These are phyloP conservation scores for Sporothrix pseudoabietina DNA, from an alignment of 2,329 filamentous ascomycete species.

Conservation along the genomic window DNA sequence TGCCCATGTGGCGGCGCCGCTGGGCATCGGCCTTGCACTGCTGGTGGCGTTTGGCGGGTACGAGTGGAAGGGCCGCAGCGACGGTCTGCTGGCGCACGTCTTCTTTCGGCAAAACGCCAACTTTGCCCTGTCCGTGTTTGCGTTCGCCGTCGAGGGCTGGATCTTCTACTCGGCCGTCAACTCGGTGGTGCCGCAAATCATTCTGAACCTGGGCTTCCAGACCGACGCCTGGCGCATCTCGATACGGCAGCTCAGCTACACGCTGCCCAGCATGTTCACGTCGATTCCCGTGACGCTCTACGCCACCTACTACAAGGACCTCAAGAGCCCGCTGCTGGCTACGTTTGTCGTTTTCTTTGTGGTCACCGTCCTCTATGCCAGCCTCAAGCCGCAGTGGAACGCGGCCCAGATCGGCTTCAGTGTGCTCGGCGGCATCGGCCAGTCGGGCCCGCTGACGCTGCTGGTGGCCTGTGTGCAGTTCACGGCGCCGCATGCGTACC, in stretches of 20 bases:
- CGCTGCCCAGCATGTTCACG: conserved; percentile 45
- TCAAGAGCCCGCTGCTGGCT: conserved; percentile 50
- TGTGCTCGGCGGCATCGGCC: conserved; percentile 52
- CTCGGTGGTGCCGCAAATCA: conserved; percentile 52
- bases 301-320: conserved; percentile 52
- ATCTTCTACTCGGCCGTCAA: conserved; percentile 60
- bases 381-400: conserved; percentile 49
- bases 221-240: conserved; percentile 51
- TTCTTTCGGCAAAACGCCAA: conserved; percentile 58
- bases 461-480: conserved; percentile 56
- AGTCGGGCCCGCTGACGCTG: conserved; percentile 53
- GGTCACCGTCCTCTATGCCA: conserved; percentile 51
- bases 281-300: conserved; percentile 51
- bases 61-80: conserved; percentile 57
- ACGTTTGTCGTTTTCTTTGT: conserved; percentile 52
- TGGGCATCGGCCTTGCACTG: conserved; percentile 48
- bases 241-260: conserved; percentile 51
- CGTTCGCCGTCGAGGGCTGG: conserved; percentile 61
- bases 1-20: conserved; percentile 46
- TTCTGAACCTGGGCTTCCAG: conserved; percentile 53
- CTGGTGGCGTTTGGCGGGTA: conserved; percentile 46
- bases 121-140: conserved; percentile 57
- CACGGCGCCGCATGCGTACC: conserved; percentile 54
- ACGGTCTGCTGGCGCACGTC: conserved; percentile 58
- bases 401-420: conserved; percentile 52